A percentile compares a stretch with the other conserved stretches of the same genome.
Evolutionary conservation across 2,329 filamentous ascomycete species (phyloP).

Genomic region (Fusarium hainanense): DNA sequence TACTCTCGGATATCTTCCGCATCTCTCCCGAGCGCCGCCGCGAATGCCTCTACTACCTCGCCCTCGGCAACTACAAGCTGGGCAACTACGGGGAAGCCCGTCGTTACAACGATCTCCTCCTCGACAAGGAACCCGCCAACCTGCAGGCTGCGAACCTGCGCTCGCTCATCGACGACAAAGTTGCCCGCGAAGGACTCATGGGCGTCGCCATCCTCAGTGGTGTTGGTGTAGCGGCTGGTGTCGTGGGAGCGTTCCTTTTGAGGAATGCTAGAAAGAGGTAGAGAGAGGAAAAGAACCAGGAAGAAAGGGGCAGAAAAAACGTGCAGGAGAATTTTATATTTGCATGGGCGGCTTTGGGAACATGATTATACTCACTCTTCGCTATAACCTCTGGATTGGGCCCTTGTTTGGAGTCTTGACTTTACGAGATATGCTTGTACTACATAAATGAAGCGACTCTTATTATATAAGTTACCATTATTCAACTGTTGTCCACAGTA

Average conservation of each 20-base stretch:
- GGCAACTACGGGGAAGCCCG: slow-evolving; percentile 96
- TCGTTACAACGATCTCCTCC: slow-evolving; percentile 90
- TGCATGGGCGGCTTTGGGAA: slow-evolving; percentile 28
- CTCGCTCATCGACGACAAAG: slow-evolving; percentile 92
- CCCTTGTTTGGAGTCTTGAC: slow-evolving; percentile 32
- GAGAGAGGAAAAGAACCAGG: slow-evolving; percentile 8
- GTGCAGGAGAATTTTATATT: slow-evolving; percentile 17
- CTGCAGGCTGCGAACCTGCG: slow-evolving; percentile 89
- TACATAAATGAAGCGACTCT: slow-evolving; percentile 41
- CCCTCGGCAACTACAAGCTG: slow-evolving; percentile 96
- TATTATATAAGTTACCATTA: slow-evolving; percentile 24
- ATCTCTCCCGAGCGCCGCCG: slow-evolving; percentile 90
- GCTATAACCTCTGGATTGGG: slow-evolving; percentile 23
- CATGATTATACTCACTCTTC: slow-evolving; percentile 28
- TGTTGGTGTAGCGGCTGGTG: slow-evolving; percentile 90
- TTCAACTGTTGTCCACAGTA: background rate
- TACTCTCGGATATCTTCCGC: slow-evolving; percentile 97
- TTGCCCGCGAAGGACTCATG: slow-evolving; percentile 91
- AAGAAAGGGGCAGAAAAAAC: background rate
- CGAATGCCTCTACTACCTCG: slow-evolving; percentile 98
- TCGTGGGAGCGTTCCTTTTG: slow-evolving; percentile 88
- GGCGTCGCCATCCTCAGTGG: slow-evolving; percentile 96
- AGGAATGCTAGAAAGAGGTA: slow-evolving; percentile 75
- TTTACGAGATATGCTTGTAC: slow-evolving; percentile 39
- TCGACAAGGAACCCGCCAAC: slow-evolving; percentile 92